phyloP scores from a whole-genome alignment of 2,329 filamentous ascomycete genomes.

The Venturia effusa region DNA sequence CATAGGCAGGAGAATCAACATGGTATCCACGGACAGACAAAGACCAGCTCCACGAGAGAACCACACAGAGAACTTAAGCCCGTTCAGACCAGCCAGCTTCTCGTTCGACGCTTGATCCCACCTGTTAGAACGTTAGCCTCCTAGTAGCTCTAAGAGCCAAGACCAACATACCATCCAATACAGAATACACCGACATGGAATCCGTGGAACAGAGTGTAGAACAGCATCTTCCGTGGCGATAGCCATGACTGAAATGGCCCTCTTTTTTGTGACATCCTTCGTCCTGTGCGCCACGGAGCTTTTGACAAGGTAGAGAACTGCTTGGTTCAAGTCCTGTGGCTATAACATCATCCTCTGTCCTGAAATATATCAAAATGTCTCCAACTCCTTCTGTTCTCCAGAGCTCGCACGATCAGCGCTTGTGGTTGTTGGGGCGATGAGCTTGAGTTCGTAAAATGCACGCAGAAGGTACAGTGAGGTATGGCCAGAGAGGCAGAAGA shows the following conservation, averaged over 20 bases:
- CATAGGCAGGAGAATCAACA: constrained; percentile 86
- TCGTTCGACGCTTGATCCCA: constrained; percentile 61
- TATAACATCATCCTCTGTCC: not conserved
- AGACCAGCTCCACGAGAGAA: constrained; percentile 88
- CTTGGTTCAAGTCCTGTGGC: not conserved
- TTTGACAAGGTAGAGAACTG: not conserved
- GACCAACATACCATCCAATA: constrained; percentile 64
- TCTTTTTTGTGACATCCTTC: not conserved
- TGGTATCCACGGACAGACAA: constrained; percentile 70
- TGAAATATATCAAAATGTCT: not conserved
- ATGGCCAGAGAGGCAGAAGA: not conserved
- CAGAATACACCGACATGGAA: constrained; percentile 71
- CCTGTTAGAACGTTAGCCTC: constrained; percentile 41
- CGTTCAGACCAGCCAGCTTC: constrained; percentile 67
- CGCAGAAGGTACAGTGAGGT: not conserved
- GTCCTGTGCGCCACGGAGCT: not conserved
- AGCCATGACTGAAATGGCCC: constrained; percentile 36
- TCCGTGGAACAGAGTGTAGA: constrained; percentile 72
- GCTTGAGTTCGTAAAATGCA: not conserved
- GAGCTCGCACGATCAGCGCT: too few species aligned
- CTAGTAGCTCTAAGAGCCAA: not conserved
- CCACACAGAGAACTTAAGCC: constrained; percentile 82
- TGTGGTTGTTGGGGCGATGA: not conserved
- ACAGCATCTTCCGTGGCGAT: constrained; percentile 59
- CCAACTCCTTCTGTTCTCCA: not conserved